Evolutionary conservation across 768 basidiomycete species (phyloP).

Genomic region (Tulasnella sp.): DNA sequence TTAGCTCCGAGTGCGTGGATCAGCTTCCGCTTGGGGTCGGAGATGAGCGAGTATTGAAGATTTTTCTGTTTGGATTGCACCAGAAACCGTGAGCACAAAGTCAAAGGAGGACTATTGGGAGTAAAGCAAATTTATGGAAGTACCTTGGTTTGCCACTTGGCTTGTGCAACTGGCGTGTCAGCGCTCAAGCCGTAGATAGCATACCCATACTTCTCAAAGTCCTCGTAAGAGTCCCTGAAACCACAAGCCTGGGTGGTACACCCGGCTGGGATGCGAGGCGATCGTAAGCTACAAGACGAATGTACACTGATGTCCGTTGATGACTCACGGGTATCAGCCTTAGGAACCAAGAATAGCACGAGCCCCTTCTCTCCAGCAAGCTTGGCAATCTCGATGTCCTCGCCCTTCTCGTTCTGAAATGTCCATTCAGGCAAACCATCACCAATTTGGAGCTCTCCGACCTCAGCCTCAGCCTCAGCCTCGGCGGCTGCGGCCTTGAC

Average conservation of each 20-base stretch:
- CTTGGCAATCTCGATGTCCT: slow-evolving; percentile 57
- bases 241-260: slow-evolving; percentile 91
- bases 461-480: slow-evolving; percentile 19
- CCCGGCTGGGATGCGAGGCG: slow-evolving; percentile 46
- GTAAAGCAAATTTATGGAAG: slow-evolving; percentile 18
- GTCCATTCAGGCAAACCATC: slow-evolving; percentile 60
- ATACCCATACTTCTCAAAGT: slow-evolving; percentile 58
- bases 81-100: slow-evolving; percentile 16
- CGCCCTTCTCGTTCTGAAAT: slow-evolving; percentile 76
- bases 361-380: slow-evolving; percentile 61
- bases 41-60: slow-evolving; percentile 76
- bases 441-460: slow-evolving; percentile 48
- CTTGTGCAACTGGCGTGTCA: slow-evolving; percentile 61
- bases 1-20: slow-evolving; percentile 69
- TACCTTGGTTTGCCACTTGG: slow-evolving; percentile 81
- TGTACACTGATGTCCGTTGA: neutral
- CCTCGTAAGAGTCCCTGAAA: slow-evolving; percentile 72
- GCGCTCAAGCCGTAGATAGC: slow-evolving; percentile 76
- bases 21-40: slow-evolving; percentile 73
- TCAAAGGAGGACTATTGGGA: slow-evolving; percentile 10
- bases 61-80: too few species aligned
- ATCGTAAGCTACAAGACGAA: neutral
- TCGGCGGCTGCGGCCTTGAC: slow-evolving; percentile 16
- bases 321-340: slow-evolving; percentile 69
- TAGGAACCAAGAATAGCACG: slow-evolving; percentile 74